Evolutionary conservation across 129 eudicot species (phyloP).

Genomic region (Apium graveolens): DNA sequence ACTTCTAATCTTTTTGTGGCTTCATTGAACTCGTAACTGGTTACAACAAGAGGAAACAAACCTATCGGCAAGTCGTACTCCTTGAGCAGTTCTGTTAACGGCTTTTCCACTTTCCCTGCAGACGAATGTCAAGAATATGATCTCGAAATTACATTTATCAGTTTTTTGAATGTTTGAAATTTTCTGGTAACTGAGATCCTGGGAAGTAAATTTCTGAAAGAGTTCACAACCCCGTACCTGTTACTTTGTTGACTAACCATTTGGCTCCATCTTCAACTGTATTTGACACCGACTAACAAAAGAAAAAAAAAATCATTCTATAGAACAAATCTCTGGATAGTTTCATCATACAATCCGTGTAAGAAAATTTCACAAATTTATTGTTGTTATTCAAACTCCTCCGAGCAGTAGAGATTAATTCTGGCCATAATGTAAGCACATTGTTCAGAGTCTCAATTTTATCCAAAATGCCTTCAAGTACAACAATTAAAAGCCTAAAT

Average conservation of each 20-base stretch:
- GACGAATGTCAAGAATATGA: background rate
- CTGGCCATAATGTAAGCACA: background rate
- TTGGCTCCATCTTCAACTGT: slow-evolving; percentile 76
- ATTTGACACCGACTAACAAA: slow-evolving; percentile 50
- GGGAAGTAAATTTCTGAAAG: background rate
- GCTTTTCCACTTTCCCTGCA: slow-evolving; percentile 35
- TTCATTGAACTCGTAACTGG: slow-evolving; percentile 34
- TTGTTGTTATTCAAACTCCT: background rate
- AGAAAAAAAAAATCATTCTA: slow-evolving; percentile 6
- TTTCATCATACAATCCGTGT: background rate
- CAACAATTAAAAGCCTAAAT: too few species aligned
- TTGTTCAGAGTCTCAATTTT: too few species aligned
- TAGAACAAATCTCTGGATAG: background rate
- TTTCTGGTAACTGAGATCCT: background rate
- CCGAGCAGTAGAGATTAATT: slow-evolving; percentile 1
- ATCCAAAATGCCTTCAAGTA: too few species aligned
- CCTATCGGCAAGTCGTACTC: slow-evolving; percentile 36
- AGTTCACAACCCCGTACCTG: slow-evolving; percentile 35
- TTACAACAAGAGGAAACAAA: slow-evolving; percentile 40
- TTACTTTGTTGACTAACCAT: slow-evolving; percentile 76
- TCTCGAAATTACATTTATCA: background rate
- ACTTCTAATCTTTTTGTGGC: slow-evolving; percentile 36
- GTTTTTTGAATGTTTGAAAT: background rate
- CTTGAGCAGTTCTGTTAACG: slow-evolving; percentile 37
- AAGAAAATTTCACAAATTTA: background rate